Percentiles rank a stretch among this genome's conserved stretches.
These are phyloP conservation scores for Globisporangium barbulae DNA, from an alignment of 352 stramenopile genomes.

Conservation along the genomic window DNA sequence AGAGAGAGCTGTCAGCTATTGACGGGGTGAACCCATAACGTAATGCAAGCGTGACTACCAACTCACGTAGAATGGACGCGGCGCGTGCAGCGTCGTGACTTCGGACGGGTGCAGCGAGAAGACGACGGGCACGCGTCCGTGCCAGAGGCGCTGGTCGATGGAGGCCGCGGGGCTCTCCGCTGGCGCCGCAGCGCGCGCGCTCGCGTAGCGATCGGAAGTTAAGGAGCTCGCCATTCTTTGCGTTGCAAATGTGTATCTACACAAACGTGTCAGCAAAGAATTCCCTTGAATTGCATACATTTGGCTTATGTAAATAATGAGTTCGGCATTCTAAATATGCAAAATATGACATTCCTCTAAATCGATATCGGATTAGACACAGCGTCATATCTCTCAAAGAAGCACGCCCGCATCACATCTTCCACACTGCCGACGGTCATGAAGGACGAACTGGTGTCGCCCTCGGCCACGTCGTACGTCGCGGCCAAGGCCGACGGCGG, in stretches of 20 bases:
- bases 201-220: not conserved
- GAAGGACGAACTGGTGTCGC: not conserved
- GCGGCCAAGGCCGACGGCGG: not conserved
- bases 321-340: too few relatives aligned
- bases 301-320: too few relatives aligned
- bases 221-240: not conserved
- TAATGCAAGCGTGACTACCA: not conserved
- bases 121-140: conserved; percentile 62
- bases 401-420: not conserved
- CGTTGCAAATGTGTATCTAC: not conserved
- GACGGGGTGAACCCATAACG: not conserved
- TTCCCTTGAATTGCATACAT: too few relatives aligned
- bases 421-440: not conserved
- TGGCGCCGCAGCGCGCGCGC: not conserved
- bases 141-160: conserved; percentile 44
- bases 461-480: not conserved
- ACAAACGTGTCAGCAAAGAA: not conserved
- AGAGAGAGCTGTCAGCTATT: not conserved
- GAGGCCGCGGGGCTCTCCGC: not conserved
- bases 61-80: conserved; percentile 77
- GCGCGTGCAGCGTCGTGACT: conserved; percentile 76
- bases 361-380: too few relatives aligned
- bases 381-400: too few relatives aligned
- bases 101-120: conserved; percentile 74
- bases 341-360: too few relatives aligned